These are phyloP conservation scores for Ogataea ramenticola DNA, from an alignment of 805 yeast genomes.

Conservation along the genomic window DNA sequence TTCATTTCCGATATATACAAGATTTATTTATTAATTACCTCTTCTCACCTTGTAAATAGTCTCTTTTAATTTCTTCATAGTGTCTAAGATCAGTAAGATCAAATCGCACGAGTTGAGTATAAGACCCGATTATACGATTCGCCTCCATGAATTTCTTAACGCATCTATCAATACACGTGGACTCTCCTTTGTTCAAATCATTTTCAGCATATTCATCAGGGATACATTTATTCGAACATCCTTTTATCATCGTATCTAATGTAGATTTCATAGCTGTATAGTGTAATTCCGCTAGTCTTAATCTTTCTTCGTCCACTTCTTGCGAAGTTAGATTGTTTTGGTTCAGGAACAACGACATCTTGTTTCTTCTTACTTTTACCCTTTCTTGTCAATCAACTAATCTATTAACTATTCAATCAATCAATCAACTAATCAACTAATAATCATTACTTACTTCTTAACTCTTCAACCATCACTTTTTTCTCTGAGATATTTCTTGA, in stretches of 20 bases:
- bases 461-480: too few species aligned
- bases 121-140: slow-evolving; percentile 53
- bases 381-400: too few species aligned
- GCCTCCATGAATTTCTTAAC: slow-evolving; percentile 75
- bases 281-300: slow-evolving; percentile 61
- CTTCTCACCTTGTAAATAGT: slow-evolving; percentile 6
- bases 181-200: slow-evolving; percentile 81
- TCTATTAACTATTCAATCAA: too few species aligned
- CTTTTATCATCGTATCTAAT: slow-evolving; percentile 38
- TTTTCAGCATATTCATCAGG: slow-evolving; percentile 80
- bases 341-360: slow-evolving; percentile 61
- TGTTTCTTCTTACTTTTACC: background rate
- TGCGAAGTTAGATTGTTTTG: slow-evolving; percentile 32
- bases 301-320: slow-evolving; percentile 51
- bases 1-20: too few species aligned
- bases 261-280: slow-evolving; percentile 56
- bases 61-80: slow-evolving; percentile 18
- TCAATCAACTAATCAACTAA: too few species aligned
- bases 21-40: too few species aligned
- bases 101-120: slow-evolving; percentile 36
- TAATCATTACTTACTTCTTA: too few species aligned
- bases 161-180: slow-evolving; percentile 78
- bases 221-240: slow-evolving; percentile 73
- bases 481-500: too few species aligned
- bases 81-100: slow-evolving; percentile 33